Conservation (phyloP, 208 protist species). For the Vickermania ingenoplastis region DNA sequence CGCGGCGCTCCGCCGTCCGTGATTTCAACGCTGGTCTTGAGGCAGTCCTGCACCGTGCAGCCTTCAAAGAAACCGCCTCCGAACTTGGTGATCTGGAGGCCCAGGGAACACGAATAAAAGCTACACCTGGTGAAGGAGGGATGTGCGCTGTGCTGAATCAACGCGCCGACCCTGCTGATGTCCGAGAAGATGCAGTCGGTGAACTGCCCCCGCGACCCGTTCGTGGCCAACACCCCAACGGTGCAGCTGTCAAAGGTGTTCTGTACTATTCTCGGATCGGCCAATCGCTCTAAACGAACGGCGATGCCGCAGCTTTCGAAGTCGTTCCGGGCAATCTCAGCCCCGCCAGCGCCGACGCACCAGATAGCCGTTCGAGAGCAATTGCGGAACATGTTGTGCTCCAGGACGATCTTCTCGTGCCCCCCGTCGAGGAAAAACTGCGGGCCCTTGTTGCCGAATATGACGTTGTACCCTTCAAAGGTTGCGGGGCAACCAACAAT, state of each 20-base stretch:
- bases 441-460: constrained; percentile 24
- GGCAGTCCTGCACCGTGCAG: constrained; percentile 14
- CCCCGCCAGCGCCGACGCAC: constrained; percentile 15
- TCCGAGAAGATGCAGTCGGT: constrained; percentile 18
- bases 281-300: constrained; percentile 15
- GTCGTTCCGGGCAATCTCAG: constrained; percentile 14
- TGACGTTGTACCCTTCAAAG: constrained; percentile 12
- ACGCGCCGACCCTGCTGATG: constrained; percentile 3
- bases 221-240: constrained; percentile 14
- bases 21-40: constrained; percentile 16
- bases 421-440: constrained; percentile 19
- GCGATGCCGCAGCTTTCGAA: constrained; percentile 21
- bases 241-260: constrained; percentile 21
- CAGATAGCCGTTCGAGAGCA: constrained; percentile 17
- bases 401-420: constrained; percentile 10
- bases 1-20: constrained; percentile 11
- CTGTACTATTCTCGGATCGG: constrained; percentile 14
- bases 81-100: constrained; percentile 9
- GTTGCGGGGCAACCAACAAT: constrained; percentile 10
- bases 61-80: constrained; percentile 20
- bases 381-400: constrained; percentile 12
- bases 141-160: constrained; percentile 13
- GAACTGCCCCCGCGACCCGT: constrained; percentile 12
- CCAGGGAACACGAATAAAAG: constrained; percentile 11
- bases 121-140: constrained; percentile 14